Conservation (phyloP, 2,329 filamentous ascomycete species). For the Alternaria sp. region DNA sequence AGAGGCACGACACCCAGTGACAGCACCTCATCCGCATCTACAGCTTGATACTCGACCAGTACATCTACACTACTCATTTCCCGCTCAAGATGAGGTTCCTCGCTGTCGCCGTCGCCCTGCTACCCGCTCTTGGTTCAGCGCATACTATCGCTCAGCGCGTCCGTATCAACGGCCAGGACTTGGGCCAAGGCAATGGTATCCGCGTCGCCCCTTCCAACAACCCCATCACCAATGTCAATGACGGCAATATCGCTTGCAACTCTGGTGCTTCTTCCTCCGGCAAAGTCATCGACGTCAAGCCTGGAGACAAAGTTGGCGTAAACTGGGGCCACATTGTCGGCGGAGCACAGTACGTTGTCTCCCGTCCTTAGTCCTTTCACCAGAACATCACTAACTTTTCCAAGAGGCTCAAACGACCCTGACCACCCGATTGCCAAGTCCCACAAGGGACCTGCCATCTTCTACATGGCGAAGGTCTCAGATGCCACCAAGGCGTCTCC, state of each 20-base stretch:
- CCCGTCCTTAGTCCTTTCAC: neutral
- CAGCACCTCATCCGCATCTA: conserved; percentile 3
- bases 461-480: conserved; percentile 52
- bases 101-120: conserved; percentile 29
- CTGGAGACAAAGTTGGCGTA: conserved; percentile 60
- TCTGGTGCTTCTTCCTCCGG: conserved; percentile 44
- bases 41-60: neutral
- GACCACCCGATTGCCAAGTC: conserved; percentile 58
- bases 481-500: conserved; percentile 47
- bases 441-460: conserved; percentile 55
- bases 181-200: conserved; percentile 59
- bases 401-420: conserved; percentile 46
- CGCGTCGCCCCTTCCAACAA: conserved; percentile 59
- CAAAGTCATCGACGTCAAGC: conserved; percentile 57
- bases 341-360: conserved; percentile 51
- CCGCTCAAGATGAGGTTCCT: conserved; percentile 37
- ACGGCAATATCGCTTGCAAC: conserved; percentile 57
- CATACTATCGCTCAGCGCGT: conserved; percentile 57
- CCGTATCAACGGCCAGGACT: conserved; percentile 48
- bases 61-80: neutral
- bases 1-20: neutral
- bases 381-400: neutral
- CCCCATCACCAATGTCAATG: conserved; percentile 58
- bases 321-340: conserved; percentile 63
- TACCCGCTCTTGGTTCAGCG: conserved; percentile 44